Percentiles rank a stretch among this genome's conserved stretches.
Conservation (phyloP, 352 stramenopile species). For the Globisporangium paroecandrum region DNA sequence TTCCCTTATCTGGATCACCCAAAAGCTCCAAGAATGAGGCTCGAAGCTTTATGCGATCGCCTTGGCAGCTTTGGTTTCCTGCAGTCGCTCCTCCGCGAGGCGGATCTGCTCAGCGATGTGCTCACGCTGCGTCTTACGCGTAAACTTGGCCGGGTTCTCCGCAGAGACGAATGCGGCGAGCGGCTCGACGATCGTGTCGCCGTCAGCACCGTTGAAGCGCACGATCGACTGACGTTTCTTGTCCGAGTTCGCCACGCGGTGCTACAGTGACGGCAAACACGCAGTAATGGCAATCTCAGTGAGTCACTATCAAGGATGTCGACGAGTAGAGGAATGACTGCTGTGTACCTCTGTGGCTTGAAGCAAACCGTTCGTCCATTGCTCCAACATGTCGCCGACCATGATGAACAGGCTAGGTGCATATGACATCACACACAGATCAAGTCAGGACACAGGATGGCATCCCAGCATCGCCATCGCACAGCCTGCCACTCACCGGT, state of each 20-base stretch:
- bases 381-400: constrained; percentile 78
- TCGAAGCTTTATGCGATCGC: background rate
- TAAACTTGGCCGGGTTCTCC: constrained; percentile 51
- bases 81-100: constrained; percentile 50
- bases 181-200: constrained; percentile 65
- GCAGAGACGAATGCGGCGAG: constrained; percentile 55
- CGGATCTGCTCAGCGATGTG: constrained; percentile 51
- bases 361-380: constrained; percentile 76
- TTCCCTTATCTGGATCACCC: background rate
- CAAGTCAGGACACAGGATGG: background rate
- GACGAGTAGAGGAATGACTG: background rate
- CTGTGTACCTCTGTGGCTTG: constrained; percentile 59
- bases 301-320: background rate
- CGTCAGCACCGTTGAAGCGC: constrained; percentile 75
- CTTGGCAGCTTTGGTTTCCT: constrained; percentile 54
- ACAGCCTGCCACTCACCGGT: constrained; percentile 32
- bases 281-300: background rate
- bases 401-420: constrained; percentile 59
- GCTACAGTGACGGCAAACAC: constrained; percentile 26
- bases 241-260: constrained; percentile 72
- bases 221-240: constrained; percentile 81
- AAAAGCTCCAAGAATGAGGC: background rate
- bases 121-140: constrained; percentile 61
- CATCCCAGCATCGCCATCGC: background rate
- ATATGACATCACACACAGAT: background rate